phyloP scores from a whole-genome alignment of 2,329 filamentous ascomycete species.

The Hypoxylon sp. region DNA sequence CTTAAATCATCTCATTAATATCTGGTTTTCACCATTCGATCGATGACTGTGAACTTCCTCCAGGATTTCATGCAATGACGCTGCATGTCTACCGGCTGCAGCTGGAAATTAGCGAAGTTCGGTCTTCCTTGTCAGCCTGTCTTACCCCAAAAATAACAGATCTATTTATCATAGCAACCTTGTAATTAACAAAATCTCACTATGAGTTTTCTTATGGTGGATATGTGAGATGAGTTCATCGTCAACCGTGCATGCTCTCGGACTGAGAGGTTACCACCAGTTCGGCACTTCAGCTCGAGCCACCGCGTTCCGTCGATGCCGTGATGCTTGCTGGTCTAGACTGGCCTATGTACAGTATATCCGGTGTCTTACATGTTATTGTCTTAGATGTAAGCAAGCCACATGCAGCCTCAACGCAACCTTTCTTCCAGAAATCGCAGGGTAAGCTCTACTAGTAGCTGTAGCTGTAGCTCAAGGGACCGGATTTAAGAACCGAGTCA shows the following conservation, averaged over 20 bases:
- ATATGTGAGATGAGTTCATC: slow-evolving; percentile 11
- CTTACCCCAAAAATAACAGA: slow-evolving; percentile 22
- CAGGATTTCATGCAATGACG: slow-evolving; percentile 15
- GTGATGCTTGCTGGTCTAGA: slow-evolving; percentile 25
- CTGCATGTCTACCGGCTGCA: slow-evolving; percentile 21
- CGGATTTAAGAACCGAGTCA: slow-evolving; percentile 1
- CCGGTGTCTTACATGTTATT: slow-evolving; percentile 8
- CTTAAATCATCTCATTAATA: slow-evolving; percentile 13
- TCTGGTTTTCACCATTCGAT: slow-evolving; percentile 6
- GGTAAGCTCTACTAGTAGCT: no score
- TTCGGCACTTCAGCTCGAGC: slow-evolving; percentile 11
- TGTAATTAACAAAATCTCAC: slow-evolving; percentile 1
- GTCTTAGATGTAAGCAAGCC: slow-evolving; percentile 10
- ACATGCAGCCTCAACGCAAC: slow-evolving; percentile 18
- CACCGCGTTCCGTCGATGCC: slow-evolving; percentile 4
- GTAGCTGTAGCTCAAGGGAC: slow-evolving; percentile 3
- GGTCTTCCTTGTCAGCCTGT: slow-evolving; percentile 13
- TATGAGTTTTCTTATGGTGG: background rate
- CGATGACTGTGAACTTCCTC: slow-evolving; percentile 9
- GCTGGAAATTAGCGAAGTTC: slow-evolving; percentile 31
- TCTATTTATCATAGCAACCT: slow-evolving; percentile 8
- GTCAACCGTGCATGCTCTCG: slow-evolving; percentile 4
- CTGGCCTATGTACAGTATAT: slow-evolving; percentile 12
- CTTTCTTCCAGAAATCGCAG: slow-evolving; percentile 23
- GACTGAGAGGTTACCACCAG: slow-evolving; percentile 15